Base-by-base conservation (phyloP, 2,329 filamentous ascomycete species). In the Pseudogymnoascus sp. region DNA sequence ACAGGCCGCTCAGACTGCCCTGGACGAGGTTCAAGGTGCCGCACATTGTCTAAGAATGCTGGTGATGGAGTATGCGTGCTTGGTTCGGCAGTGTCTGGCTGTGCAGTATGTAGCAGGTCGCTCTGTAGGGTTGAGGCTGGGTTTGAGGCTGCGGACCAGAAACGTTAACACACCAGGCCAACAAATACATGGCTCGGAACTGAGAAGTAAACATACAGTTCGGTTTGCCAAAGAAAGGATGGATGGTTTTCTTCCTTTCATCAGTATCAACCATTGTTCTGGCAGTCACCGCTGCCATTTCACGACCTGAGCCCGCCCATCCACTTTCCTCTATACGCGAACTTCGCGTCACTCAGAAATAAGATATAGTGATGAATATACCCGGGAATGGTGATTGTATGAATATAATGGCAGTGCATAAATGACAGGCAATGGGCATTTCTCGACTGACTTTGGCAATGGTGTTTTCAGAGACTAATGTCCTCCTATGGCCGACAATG, bases 191-290 rank as follows among this genome's bases (percentile, higher is more conserved):
- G 49, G 26, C 49, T 33, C 2, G 8, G 10, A 19, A 33, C 16
- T 55, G 16, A 55, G 45, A 19, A 55, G 29, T 33, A 62, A 29
- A 66, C 69, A 59, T 70, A 72, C 71, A 68, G 16, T 66, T 62
- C 19, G 65, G 59, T 43, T 69, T 72, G n/a, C 69, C 65, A 58
- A 73, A 73, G 11, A 73, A 66, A 49, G 72, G 69, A 65, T 70
- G 71, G 19, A 74, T 60, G 39, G 61, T 61, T 58, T 67, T 72
- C 41, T 62, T 63, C 33, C 67, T 66, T 41, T 71, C 66, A 62
- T 69, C 68, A 59, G 68, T 60, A 62, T 69, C 68, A 64, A 67
- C 69, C 69, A 71, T 69, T 39, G 65, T 69, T 67, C 65, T 68
- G 41, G 67, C 64, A 35, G 69, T 63, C 52, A 72, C 62, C 35